These are phyloP conservation scores for Geotrichum restrictum DNA, from an alignment of 1,139 yeast genomes.

Conservation along the genomic window DNA sequence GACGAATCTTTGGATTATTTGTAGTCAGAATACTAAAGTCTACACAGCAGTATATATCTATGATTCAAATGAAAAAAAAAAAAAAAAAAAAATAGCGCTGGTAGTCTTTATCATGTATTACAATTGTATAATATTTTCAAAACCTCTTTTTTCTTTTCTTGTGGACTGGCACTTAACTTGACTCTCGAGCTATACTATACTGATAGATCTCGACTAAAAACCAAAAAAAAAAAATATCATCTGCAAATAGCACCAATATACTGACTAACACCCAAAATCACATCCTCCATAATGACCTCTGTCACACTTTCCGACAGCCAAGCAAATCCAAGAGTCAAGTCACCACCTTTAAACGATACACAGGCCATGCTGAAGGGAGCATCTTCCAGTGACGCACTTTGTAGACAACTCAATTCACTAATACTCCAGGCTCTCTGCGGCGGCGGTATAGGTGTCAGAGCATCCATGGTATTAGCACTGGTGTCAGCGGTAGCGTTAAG, in stretches of 20 bases:
- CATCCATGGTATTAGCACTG: too few species aligned
- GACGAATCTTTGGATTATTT: slow-evolving; percentile 20
- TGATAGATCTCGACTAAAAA: too few species aligned
- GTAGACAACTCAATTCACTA: neutral
- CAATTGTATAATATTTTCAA: too few species aligned
- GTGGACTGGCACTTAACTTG: too few species aligned
- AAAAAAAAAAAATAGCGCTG: neutral
- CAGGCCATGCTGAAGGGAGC: neutral
- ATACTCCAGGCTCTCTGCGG: too few species aligned
- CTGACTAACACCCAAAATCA: neutral
- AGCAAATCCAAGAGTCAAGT: neutral
- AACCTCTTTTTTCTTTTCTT: too few species aligned
- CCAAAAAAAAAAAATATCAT: neutral
- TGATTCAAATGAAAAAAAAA: neutral
- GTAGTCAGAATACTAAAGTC: neutral
- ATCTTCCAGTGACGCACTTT: neutral
- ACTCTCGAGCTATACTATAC: too few species aligned
- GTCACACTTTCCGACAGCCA: neutral
- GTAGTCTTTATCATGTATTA: neutral
- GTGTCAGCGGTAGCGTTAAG: too few species aligned
- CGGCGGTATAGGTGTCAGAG: too few species aligned
- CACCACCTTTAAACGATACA: neutral
- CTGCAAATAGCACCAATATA: neutral
- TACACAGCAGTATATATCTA: neutral
- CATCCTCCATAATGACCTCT: neutral